A percentile compares a stretch with the other conserved stretches of the same genome.
Evolutionary conservation across 352 stramenopile genomes (phyloP).

Genomic region (Pythium apleroticum): DNA sequence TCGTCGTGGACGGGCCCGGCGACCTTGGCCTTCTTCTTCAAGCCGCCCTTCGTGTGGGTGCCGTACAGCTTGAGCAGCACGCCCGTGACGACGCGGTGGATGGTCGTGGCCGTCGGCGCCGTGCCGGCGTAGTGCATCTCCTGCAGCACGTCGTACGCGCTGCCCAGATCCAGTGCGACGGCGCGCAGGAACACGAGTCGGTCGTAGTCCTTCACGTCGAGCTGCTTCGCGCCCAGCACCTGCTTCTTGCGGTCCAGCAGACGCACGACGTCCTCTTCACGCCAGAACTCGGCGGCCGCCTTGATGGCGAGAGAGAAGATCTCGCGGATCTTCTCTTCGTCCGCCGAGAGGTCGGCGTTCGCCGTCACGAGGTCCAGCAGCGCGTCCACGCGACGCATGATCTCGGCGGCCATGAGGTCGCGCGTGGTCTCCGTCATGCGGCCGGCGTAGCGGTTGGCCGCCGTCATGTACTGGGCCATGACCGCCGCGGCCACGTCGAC

Average conservation of each 20-base stretch:
- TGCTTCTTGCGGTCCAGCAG: constrained; percentile 56
- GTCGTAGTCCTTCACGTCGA: constrained; percentile 57
- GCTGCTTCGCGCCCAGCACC: constrained; percentile 29
- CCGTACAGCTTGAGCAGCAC: constrained; percentile 45
- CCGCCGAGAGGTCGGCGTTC: constrained; percentile 22
- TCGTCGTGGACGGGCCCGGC: constrained; percentile 18
- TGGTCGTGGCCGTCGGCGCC: constrained; percentile 58
- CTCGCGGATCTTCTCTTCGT: constrained; percentile 44
- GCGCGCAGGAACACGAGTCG: constrained; percentile 67
- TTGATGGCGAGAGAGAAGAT: constrained; percentile 63
- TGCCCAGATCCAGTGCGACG: constrained; percentile 43
- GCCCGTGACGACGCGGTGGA: constrained; percentile 71
- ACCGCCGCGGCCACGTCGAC: constrained; percentile 57
- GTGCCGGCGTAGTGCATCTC: constrained; percentile 81
- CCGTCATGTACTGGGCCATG: constrained; percentile 81
- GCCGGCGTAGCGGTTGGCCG: constrained; percentile 52
- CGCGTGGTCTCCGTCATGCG: constrained; percentile 48
- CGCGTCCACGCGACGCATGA: constrained; percentile 71
- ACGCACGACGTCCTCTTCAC: constrained; percentile 49
- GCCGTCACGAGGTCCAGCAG: constrained; percentile 39
- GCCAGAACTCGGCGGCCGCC: constrained; percentile 59
- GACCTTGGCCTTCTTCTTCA: constrained; percentile 11
- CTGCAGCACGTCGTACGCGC: constrained; percentile 63
- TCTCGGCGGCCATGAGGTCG: constrained; percentile 47
- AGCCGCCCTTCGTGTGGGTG: constrained; percentile 15